Percentiles rank a stretch among this genome's conserved stretches.
These are phyloP conservation scores for Apophysomyces trapeziformis DNA, from an alignment of 371 early-diverging fungal genomes.

Conservation along the genomic window DNA sequence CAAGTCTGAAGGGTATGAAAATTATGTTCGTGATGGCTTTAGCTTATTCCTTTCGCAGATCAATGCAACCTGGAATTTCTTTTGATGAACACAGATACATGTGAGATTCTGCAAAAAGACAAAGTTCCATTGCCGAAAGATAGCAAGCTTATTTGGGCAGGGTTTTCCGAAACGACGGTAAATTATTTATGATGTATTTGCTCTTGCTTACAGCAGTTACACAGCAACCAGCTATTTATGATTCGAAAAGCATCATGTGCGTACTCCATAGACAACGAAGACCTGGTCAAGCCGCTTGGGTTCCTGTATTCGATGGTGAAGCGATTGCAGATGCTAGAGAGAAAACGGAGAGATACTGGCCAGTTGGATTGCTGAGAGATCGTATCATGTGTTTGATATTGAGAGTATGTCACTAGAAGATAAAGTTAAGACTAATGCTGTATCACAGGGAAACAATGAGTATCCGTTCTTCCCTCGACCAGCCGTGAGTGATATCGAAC, in stretches of 20 bases:
- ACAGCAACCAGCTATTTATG: conserved; percentile 69
- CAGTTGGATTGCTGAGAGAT: conserved; percentile 70
- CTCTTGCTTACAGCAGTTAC: not conserved
- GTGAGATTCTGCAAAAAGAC: conserved; percentile 64
- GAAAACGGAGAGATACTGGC: conserved; percentile 70
- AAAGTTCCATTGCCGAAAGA: conserved; percentile 68
- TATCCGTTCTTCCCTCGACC: conserved; percentile 83
- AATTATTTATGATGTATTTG: conserved; percentile 16
- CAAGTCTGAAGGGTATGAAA: conserved; percentile 38
- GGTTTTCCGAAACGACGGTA: conserved; percentile 81
- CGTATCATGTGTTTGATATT: conserved; percentile 68
- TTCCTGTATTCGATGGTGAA: conserved; percentile 72
- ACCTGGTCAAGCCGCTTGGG: conserved; percentile 72
- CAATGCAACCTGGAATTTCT: conserved; percentile 71
- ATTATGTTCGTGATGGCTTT: not conserved
- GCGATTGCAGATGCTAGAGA: conserved; percentile 25
- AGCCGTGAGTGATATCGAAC: conserved; percentile 69
- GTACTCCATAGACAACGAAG: conserved; percentile 61
- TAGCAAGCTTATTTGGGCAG: conserved; percentile 77
- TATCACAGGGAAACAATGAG: conserved; percentile 29
- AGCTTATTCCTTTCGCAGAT: conserved; percentile 26
- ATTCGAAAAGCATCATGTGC: conserved; percentile 69
- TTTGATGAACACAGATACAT: conserved; percentile 66
- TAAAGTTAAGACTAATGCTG: conserved; percentile 4
- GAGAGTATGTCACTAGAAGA: conserved; percentile 45